Evolutionary conservation across 306 rosid genomes (phyloP).

Genomic region (Rosa chinensis): DNA sequence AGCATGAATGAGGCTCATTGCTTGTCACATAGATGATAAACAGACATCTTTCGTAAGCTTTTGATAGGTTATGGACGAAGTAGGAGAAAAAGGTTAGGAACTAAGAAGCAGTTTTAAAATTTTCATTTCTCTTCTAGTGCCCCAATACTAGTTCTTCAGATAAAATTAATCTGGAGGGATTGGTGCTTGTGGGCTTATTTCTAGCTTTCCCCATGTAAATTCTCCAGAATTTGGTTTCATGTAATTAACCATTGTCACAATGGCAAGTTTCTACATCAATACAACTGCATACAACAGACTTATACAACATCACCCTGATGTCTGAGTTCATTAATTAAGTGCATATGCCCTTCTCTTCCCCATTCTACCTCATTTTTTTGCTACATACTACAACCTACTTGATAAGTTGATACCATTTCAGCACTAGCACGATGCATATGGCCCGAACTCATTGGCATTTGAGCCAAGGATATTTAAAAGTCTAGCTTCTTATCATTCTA

Average conservation of each 20-base stretch:
- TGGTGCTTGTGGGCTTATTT: not conserved
- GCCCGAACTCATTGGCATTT: not conserved
- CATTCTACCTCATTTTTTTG: not conserved
- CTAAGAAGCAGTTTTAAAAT: not conserved
- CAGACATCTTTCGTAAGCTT: not conserved
- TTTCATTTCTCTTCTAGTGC: not conserved
- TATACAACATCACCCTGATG: not conserved
- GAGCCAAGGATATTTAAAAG: not conserved
- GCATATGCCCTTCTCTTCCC: not conserved
- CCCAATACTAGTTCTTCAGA: not conserved
- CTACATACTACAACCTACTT: not conserved
- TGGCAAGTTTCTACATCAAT: not conserved
- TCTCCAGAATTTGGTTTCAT: not conserved
- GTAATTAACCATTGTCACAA: not conserved
- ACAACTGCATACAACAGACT: not conserved
- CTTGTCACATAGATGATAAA: not conserved
- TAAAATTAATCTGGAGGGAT: not conserved
- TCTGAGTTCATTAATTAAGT: not conserved
- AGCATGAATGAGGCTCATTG: not conserved
- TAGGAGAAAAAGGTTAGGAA: not conserved
- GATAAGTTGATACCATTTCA: not conserved
- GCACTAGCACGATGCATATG: not conserved
- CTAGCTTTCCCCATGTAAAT: conserved; percentile 3
- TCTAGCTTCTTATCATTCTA: not conserved
- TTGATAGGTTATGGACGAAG: not conserved